A percentile compares a stretch with the other conserved stretches of the same genome.
These are phyloP conservation scores for Eucommia ulmoides DNA, from an alignment of 257 asterid genomes.

Conservation along the genomic window DNA sequence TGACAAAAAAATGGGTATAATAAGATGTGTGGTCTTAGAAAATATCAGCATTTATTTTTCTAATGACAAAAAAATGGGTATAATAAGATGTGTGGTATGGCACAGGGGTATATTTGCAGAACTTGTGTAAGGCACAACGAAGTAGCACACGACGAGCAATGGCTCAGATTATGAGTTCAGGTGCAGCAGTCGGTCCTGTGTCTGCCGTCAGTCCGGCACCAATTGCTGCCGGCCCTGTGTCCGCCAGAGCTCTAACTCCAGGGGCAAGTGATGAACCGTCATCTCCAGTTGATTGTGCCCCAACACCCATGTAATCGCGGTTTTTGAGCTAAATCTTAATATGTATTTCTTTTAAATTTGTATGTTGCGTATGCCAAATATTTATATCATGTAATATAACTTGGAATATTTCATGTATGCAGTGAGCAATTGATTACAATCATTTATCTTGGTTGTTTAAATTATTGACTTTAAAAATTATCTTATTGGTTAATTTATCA, in stretches of 20 bases:
- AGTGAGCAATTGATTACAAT: too few relatives aligned
- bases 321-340: too few relatives aligned
- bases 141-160: constrained; percentile 21
- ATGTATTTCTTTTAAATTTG: too few relatives aligned
- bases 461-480: too few relatives aligned
- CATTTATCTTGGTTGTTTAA: too few relatives aligned
- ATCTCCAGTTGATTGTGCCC: not conserved
- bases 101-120: constrained; percentile 29
- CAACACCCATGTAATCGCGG: constrained; percentile 19
- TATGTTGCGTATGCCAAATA: too few relatives aligned
- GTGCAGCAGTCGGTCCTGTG: constrained; percentile 20
- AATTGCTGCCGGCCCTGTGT: constrained; percentile 4
- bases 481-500: too few relatives aligned
- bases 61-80: not conserved
- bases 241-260: constrained; percentile 6
- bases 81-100: not conserved
- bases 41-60: too few relatives aligned
- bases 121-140: constrained; percentile 24
- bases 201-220: not conserved
- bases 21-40: too few relatives aligned
- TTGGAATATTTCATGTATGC: too few relatives aligned
- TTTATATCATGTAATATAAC: too few relatives aligned
- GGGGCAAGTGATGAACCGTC: not conserved
- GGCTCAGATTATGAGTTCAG: constrained; percentile 33
- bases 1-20: not conserved